phyloP scores from a whole-genome alignment of 345 rosid species.

The Hibiscus tridactylites region DNA sequence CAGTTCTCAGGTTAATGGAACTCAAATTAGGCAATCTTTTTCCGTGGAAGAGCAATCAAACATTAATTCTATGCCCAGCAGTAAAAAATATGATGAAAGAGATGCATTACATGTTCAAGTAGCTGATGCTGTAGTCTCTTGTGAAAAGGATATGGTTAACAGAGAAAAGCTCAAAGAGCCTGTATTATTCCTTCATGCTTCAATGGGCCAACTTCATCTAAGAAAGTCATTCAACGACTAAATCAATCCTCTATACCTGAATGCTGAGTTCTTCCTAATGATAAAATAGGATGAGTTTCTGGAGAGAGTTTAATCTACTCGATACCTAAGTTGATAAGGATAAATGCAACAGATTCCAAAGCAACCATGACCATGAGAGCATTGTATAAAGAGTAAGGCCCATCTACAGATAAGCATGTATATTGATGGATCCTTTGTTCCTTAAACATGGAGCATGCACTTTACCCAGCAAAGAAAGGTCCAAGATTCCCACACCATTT shows the following conservation, averaged over 20 bases:
- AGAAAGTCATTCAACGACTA: no score
- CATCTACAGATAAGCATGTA: not conserved
- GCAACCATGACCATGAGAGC: not conserved
- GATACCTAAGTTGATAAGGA: not conserved
- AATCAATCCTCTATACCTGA: no score
- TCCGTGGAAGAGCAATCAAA: slow-evolving; percentile 15
- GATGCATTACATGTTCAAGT: slow-evolving; percentile 13
- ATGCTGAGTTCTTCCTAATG: not conserved
- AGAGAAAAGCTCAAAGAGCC: slow-evolving; percentile 70
- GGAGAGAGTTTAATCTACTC: no score
- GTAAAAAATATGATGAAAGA: slow-evolving; percentile 8
- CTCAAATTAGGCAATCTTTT: slow-evolving; percentile 18
- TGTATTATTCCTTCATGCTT: no score
- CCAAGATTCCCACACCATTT: not conserved
- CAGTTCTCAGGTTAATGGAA: slow-evolving; percentile 15
- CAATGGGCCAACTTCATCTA: no score
- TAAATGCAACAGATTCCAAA: not conserved
- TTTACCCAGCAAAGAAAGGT: not conserved
- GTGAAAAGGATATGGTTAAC: no score
- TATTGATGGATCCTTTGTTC: not conserved
- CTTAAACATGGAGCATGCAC: not conserved
- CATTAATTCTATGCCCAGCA: slow-evolving; percentile 17
- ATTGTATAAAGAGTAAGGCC: no score
- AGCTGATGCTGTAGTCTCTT: slow-evolving; percentile 16
- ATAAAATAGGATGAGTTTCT: not conserved